These are phyloP conservation scores for Malus hybrid DNA, from an alignment of 331 rosid genomes.

Conservation along the genomic window DNA sequence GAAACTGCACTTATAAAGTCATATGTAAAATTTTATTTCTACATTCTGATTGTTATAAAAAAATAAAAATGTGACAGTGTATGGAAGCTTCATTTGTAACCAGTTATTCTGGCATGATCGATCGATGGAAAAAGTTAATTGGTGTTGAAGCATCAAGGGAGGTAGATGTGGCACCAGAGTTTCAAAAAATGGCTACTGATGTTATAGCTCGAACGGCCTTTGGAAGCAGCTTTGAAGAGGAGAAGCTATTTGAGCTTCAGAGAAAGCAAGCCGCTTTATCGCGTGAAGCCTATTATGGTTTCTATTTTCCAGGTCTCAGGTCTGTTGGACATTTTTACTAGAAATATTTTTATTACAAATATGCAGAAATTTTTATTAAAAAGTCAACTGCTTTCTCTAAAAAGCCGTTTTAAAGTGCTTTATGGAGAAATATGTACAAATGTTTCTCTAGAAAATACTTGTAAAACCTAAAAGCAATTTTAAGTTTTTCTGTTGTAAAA, in stretches of 20 bases:
- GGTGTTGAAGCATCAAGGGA: slow-evolving; percentile 22
- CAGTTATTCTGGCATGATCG: slow-evolving; percentile 26
- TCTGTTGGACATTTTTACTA: background rate
- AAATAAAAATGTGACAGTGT: slow-evolving; percentile 2
- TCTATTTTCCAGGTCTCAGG: slow-evolving; percentile 42
- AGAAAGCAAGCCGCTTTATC: slow-evolving; percentile 19
- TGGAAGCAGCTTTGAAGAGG: slow-evolving; percentile 37
- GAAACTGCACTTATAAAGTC: too few relatives aligned
- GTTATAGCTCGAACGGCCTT: slow-evolving; percentile 34
- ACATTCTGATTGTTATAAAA: background rate
- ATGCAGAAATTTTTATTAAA: too few relatives aligned
- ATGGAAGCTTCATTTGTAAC: slow-evolving; percentile 34
- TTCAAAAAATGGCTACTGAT: slow-evolving; percentile 21
- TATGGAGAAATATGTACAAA: too few relatives aligned
- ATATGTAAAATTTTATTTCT: too few relatives aligned
- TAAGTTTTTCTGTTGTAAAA: too few relatives aligned
- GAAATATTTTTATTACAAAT: too few relatives aligned
- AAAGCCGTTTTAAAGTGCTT: too few relatives aligned
- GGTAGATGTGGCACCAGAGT: slow-evolving; percentile 27
- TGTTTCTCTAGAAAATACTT: too few relatives aligned
- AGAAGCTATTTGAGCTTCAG: slow-evolving; percentile 33
- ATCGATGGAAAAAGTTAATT: slow-evolving; percentile 23
- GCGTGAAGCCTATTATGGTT: slow-evolving; percentile 19
- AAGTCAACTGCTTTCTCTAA: too few relatives aligned
- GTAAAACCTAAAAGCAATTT: too few relatives aligned